Evolutionary conservation across 768 basidiomycete species (phyloP).

Genomic region (Sarcodon sp.): DNA sequence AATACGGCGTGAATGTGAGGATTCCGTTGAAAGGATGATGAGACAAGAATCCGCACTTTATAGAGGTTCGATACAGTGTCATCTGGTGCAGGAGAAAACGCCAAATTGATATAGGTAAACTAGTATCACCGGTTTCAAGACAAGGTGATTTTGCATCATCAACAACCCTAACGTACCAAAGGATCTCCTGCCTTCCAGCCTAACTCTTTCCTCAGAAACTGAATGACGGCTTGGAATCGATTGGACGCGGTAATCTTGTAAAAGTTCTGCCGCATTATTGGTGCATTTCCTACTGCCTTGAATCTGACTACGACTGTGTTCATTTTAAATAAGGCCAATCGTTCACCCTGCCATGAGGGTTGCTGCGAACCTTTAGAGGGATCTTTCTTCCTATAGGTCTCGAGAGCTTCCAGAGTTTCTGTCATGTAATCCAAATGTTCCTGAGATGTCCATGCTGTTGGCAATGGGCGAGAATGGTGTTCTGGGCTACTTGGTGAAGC

Average conservation of each 20-base stretch:
- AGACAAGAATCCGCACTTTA: constrained; percentile 29
- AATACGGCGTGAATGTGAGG: not conserved
- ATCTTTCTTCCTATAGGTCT: constrained; percentile 82
- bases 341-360: no score
- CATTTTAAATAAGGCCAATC: not conserved
- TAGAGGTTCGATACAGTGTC: constrained; percentile 61
- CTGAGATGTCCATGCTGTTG: constrained; percentile 15
- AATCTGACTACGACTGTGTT: constrained; percentile 90
- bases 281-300: constrained; percentile 95
- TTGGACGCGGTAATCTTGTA: constrained; percentile 96
- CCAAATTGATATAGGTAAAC: constrained; percentile 73
- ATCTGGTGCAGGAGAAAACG: constrained; percentile 68
- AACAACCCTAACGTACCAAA: constrained; percentile 39
- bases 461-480: constrained; percentile 10
- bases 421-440: constrained; percentile 12
- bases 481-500: constrained; percentile 7
- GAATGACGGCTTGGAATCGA: constrained; percentile 89
- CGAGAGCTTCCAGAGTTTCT: constrained; percentile 61
- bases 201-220: constrained; percentile 82
- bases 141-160: not conserved
- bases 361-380: constrained; percentile 49
- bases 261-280: constrained; percentile 98
- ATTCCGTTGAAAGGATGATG: not conserved
- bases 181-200: constrained; percentile 81
- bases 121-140: constrained; percentile 10